Conservation (phyloP, 768 basidiomycete species). For the Pilatotrama ljubarskyi region DNA sequence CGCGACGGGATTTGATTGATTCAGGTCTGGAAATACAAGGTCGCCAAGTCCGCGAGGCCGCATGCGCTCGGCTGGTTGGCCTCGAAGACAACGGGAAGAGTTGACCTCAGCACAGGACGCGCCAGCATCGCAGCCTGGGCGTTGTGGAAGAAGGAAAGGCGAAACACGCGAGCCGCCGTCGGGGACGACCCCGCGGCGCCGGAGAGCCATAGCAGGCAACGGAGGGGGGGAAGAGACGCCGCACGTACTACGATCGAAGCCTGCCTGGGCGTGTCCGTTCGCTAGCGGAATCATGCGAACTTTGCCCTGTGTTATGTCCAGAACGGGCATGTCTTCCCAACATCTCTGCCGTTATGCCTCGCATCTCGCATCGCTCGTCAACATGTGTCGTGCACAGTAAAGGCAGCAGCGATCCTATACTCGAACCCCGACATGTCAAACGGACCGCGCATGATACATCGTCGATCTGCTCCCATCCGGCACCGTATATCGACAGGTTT, state of each 20-base stretch:
- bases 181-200: not conserved
- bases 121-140: not conserved
- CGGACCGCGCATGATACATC: slow-evolving; percentile 19
- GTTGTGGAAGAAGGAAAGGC: too few species aligned
- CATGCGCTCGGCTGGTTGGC: not conserved
- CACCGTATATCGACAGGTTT: slow-evolving; percentile 19
- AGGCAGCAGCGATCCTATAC: slow-evolving; percentile 12
- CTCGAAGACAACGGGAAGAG: not conserved
- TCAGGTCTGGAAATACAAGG: slow-evolving; percentile 10
- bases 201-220: not conserved
- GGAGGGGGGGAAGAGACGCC: slow-evolving; percentile 9
- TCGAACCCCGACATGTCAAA: slow-evolving; percentile 6
- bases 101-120: not conserved
- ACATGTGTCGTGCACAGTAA: slow-evolving; percentile 1
- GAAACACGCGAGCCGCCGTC: not conserved
- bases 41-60: not conserved
- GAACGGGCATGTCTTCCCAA: slow-evolving; percentile 3
- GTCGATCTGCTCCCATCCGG: slow-evolving; percentile 23
- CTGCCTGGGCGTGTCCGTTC: slow-evolving; percentile 1
- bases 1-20: slow-evolving; percentile 10
- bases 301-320: not conserved
- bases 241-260: slow-evolving; percentile 9
- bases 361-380: slow-evolving; percentile 7
- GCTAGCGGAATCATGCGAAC: not conserved
- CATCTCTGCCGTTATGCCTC: not conserved